Conservation (phyloP, 331 rosid species). For the Quercus phellos region DNA sequence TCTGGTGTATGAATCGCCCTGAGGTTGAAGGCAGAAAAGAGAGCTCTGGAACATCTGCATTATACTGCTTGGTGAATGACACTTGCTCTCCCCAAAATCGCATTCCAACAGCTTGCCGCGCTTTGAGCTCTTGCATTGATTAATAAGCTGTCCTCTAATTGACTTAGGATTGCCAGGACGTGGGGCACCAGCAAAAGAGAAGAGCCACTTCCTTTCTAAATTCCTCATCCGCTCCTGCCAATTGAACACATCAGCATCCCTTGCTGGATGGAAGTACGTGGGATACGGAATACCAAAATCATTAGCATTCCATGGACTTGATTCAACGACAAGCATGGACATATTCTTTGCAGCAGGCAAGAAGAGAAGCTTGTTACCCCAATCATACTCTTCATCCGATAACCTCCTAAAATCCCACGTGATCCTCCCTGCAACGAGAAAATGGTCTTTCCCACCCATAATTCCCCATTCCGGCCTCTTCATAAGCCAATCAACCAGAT, state of each 20-base stretch:
- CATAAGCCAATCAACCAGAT: slow-evolving; percentile 77
- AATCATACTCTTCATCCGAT: slow-evolving; percentile 54
- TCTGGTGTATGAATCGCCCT: slow-evolving; percentile 86
- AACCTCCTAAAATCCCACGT: slow-evolving; percentile 90
- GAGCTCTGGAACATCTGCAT: slow-evolving; percentile 96
- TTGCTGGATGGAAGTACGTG: slow-evolving; percentile 88
- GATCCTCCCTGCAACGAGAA: slow-evolving; percentile 90
- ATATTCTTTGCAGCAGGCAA: slow-evolving; percentile 84
- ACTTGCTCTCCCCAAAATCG: slow-evolving; percentile 96
- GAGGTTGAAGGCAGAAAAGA: slow-evolving; percentile 87
- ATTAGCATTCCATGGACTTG: slow-evolving; percentile 95
- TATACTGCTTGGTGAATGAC: slow-evolving; percentile 88
- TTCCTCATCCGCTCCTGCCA: slow-evolving; percentile 94
- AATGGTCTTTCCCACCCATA: slow-evolving; percentile 85
- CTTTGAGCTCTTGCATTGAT: slow-evolving; percentile 59
- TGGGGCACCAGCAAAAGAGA: slow-evolving; percentile 93
- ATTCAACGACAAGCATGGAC: slow-evolving; percentile 97
- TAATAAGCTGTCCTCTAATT: slow-evolving; percentile 74
- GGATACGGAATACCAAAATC: slow-evolving; percentile 95
- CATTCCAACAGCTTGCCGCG: slow-evolving; percentile 77
- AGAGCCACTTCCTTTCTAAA: slow-evolving; percentile 71
- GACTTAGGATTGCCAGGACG: slow-evolving; percentile 81
- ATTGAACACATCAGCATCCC: slow-evolving; percentile 58
- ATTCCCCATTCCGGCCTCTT: slow-evolving; percentile 83
- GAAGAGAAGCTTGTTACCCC: slow-evolving; percentile 93